Base-by-base conservation (phyloP, 805 yeast species). In the Cyberlindnera japonica region DNA sequence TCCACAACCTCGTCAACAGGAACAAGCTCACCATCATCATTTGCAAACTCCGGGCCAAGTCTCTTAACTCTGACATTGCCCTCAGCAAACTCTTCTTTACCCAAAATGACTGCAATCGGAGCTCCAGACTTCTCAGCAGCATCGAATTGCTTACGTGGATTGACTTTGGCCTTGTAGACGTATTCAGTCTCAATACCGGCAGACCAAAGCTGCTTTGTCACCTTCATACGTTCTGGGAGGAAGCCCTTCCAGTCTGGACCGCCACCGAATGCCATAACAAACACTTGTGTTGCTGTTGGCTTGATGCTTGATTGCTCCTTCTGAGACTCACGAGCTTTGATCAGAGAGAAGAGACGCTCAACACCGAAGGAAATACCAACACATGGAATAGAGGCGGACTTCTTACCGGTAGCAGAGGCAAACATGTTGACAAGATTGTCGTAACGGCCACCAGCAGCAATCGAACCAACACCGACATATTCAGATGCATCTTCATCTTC, bases 401-500 rank as follows among this genome's bases (percentile, higher is more conserved):
- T 83, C 65, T 86, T 87, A 52, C 93, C 89, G 51, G 81, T 81
- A 31, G 95, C 81, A 45, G 75, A 74, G 38, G 88, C 76, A 62
- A 93, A 93, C 99, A 93, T 93, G 53, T 96, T 96, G 27, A 93
- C 98, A 45, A 93, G 76, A 56, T 84, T 83, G 64, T 93, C 99
- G 65, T 93, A 93, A 65, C 99, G 86, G 50, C 99, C 99, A 68
- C 99, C 99, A 36, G 96, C 99, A 37, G 96, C 96, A 57, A 93
- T 89, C 6, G 99, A 93, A 25, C 99, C 99, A 31, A 91, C 96
- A 54, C 99, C 99, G 40, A 93, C 98, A 54, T 85, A 88, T 49
- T 87, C 97, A 38, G 95, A 85, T 42, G 96, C 96, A 64, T 93
- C 97, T 51, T 88, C 96, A 38, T 77, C 91, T 14, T 75, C 85